A percentile compares a stretch with the other conserved stretches of the same genome.
These are phyloP conservation scores for Lepiota brunneoincarnata DNA, from an alignment of 768 basidiomycete species.

Conservation along the genomic window DNA sequence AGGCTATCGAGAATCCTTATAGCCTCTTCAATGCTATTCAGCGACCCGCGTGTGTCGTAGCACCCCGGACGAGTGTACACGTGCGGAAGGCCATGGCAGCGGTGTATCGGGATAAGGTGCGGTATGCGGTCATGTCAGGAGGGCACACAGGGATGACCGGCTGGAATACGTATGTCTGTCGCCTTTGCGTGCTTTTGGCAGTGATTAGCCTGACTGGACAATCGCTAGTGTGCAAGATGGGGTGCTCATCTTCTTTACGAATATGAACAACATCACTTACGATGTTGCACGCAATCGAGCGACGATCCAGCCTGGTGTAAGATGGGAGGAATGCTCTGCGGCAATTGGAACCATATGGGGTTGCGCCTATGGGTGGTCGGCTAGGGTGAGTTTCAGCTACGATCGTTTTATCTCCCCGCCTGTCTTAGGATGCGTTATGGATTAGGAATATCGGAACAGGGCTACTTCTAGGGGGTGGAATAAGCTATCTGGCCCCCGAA, in stretches of 20 bases:
- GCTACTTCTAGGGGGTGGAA: constrained; percentile 40
- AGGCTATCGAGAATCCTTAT: constrained; percentile 23
- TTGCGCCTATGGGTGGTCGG: constrained; percentile 41
- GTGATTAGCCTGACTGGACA: constrained; percentile 4
- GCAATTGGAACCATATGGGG: constrained; percentile 34
- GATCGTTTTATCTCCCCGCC: not conserved
- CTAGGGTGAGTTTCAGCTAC: constrained; percentile 23
- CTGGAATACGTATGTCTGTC: constrained; percentile 38
- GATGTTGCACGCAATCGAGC: constrained; percentile 32
- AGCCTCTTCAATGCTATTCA: constrained; percentile 31
- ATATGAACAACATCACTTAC: constrained; percentile 38
- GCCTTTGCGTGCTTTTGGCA: not conserved
- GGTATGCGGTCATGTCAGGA: constrained; percentile 41
- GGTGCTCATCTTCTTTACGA: constrained; percentile 34
- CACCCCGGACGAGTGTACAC: constrained; percentile 26
- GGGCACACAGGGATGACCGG: constrained; percentile 40
- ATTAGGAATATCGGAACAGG: constrained; percentile 40
- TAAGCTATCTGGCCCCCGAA: constrained; percentile 36
- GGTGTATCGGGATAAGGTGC: constrained; percentile 30
- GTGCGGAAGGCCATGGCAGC: constrained; percentile 36
- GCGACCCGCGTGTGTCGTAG: constrained; percentile 34
- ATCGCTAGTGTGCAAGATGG: constrained; percentile 32
- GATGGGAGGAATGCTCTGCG: constrained; percentile 37
- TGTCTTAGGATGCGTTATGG: not conserved
- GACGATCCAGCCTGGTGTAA: constrained; percentile 39